Percentiles rank a stretch among this genome's conserved stretches.
Conservation (phyloP, 2,329 filamentous ascomycete species). For the Aspergillus ustus region DNA sequence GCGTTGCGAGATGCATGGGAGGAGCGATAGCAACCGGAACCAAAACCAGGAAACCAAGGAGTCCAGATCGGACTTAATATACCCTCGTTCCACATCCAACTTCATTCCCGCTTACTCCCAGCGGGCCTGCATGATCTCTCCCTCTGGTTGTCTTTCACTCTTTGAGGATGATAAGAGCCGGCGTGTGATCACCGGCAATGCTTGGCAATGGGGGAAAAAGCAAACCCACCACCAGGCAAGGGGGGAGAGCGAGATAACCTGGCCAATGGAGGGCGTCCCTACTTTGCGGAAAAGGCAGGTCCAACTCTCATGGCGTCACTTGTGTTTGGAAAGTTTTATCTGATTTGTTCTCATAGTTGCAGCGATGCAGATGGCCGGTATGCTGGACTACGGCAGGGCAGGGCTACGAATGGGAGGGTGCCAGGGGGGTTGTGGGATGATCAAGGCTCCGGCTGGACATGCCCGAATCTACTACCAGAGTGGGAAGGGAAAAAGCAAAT, state of each 20-base stretch:
- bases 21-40: neutral
- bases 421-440: neutral
- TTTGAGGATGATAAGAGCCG: slow-evolving; percentile 10
- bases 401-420: slow-evolving; percentile 1
- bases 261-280: neutral
- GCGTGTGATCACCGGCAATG: slow-evolving; percentile 8
- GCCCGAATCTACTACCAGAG: neutral
- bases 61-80: neutral
- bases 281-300: slow-evolving; percentile 7
- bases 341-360: neutral
- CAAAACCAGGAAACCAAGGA: neutral
- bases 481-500: neutral
- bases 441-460: slow-evolving; percentile 6
- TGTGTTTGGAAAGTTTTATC: too few relatives aligned
- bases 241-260: neutral
- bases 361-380: neutral
- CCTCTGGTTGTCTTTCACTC: neutral
- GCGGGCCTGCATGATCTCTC: neutral
- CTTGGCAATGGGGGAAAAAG: slow-evolving; percentile 1
- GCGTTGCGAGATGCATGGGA: slow-evolving; percentile 11
- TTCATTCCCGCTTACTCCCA: too few relatives aligned
- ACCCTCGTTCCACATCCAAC: too few relatives aligned
- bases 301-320: slow-evolving; percentile 9
- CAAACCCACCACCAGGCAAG: slow-evolving; percentile 2
- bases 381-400: neutral